Conservation (phyloP, 2,329 filamentous ascomycete genomes). For the Hymenoscyphus occultus region DNA sequence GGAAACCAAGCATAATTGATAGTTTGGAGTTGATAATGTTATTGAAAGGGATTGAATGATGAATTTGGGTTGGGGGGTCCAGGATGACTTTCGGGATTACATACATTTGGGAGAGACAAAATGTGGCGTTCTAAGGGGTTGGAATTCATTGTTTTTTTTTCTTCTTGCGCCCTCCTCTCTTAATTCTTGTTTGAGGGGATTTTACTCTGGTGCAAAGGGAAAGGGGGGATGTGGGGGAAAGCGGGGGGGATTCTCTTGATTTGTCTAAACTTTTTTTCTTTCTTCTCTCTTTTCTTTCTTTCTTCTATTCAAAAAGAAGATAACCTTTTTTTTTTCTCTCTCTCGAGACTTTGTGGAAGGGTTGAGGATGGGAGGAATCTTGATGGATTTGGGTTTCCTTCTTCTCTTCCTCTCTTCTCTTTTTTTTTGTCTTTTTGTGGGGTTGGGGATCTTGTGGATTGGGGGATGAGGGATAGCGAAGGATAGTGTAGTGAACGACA, state of each 20-base stretch:
- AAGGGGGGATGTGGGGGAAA: background rate
- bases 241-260: background rate
- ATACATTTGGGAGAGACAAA: slow-evolving; percentile 5
- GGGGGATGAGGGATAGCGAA: too few species aligned
- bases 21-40: slow-evolving; percentile 22
- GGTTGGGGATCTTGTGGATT: too few species aligned
- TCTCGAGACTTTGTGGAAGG: background rate
- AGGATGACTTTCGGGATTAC: background rate
- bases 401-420: too few species aligned
- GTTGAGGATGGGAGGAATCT: too few species aligned
- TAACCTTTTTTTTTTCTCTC: background rate
- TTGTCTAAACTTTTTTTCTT: background rate
- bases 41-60: slow-evolving; percentile 7
- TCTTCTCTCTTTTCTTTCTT: background rate
- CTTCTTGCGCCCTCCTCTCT: too few species aligned
- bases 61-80: background rate
- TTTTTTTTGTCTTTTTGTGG: too few species aligned
- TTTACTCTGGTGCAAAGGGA: background rate
- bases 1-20: slow-evolving; percentile 15
- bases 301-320: background rate
- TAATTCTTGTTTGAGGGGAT: background rate
- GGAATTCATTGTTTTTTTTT: slow-evolving; percentile 6
- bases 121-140: slow-evolving; percentile 8
- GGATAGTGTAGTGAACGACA: too few species aligned
- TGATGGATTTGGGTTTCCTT: too few species aligned